phyloP scores from a whole-genome alignment of 306 rosid species.

The Ormosia semicastrata region DNA sequence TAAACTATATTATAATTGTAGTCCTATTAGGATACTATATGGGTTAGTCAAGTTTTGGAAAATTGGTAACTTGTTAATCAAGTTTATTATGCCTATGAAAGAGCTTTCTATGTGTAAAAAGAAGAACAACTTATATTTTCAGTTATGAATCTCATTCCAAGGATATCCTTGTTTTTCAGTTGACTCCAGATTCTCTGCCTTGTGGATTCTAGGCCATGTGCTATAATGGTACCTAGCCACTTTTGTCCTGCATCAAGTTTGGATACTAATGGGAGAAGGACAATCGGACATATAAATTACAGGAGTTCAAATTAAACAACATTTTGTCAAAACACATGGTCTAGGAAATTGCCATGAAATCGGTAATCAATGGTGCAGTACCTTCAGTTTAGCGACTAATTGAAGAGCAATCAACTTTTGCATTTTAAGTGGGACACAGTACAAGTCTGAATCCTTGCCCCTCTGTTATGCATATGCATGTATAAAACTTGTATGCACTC shows the following conservation, averaged over 20 bases:
- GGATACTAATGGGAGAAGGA: background rate
- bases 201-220: background rate
- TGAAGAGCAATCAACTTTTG: background rate
- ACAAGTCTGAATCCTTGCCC: background rate
- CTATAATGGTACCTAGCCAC: background rate
- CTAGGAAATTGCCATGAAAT: background rate
- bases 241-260: background rate
- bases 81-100: background rate
- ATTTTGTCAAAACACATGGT: background rate
- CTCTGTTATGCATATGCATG: background rate
- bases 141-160: background rate
- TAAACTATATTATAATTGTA: background rate
- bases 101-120: background rate
- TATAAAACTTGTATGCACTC: background rate
- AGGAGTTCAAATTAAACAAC: background rate
- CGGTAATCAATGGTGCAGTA: background rate
- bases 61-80: background rate
- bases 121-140: background rate
- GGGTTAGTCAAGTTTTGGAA: background rate
- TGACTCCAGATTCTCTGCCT: background rate
- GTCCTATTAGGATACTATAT: background rate
- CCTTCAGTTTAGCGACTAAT: background rate
- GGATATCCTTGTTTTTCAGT: background rate
- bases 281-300: background rate
- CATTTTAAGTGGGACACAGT: background rate